These are phyloP conservation scores for Geranium incanum DNA, from an alignment of 441 rosid species.

Conservation along the genomic window DNA sequence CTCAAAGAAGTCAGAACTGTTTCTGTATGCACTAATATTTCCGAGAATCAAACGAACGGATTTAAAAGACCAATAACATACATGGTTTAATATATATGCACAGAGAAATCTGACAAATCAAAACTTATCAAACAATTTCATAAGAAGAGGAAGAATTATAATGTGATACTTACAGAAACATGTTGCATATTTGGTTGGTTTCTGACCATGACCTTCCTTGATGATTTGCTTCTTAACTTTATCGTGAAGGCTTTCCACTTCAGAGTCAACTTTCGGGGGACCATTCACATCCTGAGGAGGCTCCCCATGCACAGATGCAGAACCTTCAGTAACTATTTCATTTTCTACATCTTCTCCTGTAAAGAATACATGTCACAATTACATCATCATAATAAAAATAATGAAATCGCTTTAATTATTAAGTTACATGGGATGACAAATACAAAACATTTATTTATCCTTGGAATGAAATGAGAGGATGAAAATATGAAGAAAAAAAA, in stretches of 20 bases:
- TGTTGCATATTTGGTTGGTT: constrained; percentile 80
- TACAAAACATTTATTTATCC: background rate
- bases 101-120: background rate
- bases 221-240: constrained; percentile 80
- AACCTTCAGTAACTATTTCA: constrained; percentile 51
- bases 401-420: background rate
- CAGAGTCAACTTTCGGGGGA: constrained; percentile 68
- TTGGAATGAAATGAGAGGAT: background rate
- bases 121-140: background rate
- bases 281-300: constrained; percentile 47
- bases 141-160: background rate
- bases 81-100: background rate
- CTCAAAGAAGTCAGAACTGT: background rate
- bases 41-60: background rate
- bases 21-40: background rate
- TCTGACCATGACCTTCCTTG: constrained; percentile 85
- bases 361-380: background rate
- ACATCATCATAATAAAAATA: background rate
- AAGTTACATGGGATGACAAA: background rate
- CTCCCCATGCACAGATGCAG: constrained; percentile 50
- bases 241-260: constrained; percentile 57
- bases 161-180: constrained; percentile 62
- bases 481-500: too few relatives aligned
- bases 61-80: background rate
- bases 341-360: constrained; percentile 43